Evolutionary conservation across 1,284 basidiomycete genomes (phyloP).

Genomic region (Ganoderma lucidum): DNA sequence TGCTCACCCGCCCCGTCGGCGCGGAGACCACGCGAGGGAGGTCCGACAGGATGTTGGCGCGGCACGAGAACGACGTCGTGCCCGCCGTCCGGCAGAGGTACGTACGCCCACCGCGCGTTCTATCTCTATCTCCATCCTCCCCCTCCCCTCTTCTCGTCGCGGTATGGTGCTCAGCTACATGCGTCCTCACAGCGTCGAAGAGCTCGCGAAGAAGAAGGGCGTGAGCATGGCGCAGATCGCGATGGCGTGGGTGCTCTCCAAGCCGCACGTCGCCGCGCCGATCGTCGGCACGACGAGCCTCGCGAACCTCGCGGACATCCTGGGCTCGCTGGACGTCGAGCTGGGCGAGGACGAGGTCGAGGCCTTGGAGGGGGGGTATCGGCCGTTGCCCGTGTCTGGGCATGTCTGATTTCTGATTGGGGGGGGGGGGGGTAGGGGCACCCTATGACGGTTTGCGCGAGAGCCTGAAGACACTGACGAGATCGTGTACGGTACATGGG

Average conservation of each 20-base stretch:
- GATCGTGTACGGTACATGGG: background rate
- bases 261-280: conserved; percentile 54
- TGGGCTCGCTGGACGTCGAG: conserved; percentile 42
- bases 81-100: conserved; percentile 7
- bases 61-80: conserved; percentile 6
- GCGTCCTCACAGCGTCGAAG: conserved; percentile 44
- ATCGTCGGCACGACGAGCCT: conserved; percentile 62
- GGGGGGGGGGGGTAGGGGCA: too few relatives aligned
- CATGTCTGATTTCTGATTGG: background rate
- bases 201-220: conserved; percentile 49
- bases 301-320: conserved; percentile 56
- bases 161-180: background rate
- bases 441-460: background rate
- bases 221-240: conserved; percentile 39
- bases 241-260: conserved; percentile 27
- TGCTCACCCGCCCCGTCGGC: conserved; percentile 45
- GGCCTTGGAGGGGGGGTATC: conserved; percentile 8
- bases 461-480: background rate
- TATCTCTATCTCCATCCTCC: background rate
- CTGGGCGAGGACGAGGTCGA: conserved; percentile 12
- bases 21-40: conserved; percentile 37
- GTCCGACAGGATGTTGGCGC: conserved; percentile 30
- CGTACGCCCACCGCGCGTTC: background rate
- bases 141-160: background rate
- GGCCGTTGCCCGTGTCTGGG: conserved; percentile 3